Evolutionary conservation across 148 eudicot species (phyloP), one percentile per base, ranked within the genome.

Genomic region (Camellia lanceoleosa): DNA sequence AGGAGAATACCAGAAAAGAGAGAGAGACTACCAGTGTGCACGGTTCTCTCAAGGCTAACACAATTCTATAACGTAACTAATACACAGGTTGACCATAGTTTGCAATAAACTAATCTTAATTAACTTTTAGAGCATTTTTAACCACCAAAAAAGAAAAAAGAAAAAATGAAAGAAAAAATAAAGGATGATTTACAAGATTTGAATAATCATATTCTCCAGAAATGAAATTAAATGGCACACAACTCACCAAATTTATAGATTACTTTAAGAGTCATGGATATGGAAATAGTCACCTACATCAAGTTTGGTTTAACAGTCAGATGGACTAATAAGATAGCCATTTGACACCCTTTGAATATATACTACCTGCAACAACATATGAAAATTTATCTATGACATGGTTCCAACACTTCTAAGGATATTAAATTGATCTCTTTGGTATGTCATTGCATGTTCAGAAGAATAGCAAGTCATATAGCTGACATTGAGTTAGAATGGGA

Each of bases 271-370:
- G 13, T 41, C n/a, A 68, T 43, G 19, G 73, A 7, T n/a, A 41
- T 13, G 59, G 30, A 70, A 46, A 6, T 18, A 47, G 30, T 20
- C 11, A 46, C 54, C 54, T 1, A 6, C n/a, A 46, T 70, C 19
- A 42, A 68, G 55, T 46, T 12, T 42, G 19, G 16, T 12, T 3
- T 20, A 71, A 20, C 12, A 49, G 59, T 51, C 54, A 16, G 73
- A 69, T 69, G 5, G 12, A 46, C 54, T n/a, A 69, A 16, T 69
- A 70, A 23, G n/a, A n/a, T 70, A 70, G 47, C 55, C 73, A 44
- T 70, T 18, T 70, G n/a, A 51, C 72, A 42, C 54, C 23, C 7
- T 20, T 23, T 70, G 14, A 5, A 46, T 12, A 4, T 51, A 20
- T 71, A 20, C 16, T 71, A 9, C 8, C 42, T 4, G 20, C 51